A percentile compares a stretch with the other conserved stretches of the same genome.
Evolutionary conservation across 306 rosid genomes (phyloP).

Genomic region (Inga oerstediana): DNA sequence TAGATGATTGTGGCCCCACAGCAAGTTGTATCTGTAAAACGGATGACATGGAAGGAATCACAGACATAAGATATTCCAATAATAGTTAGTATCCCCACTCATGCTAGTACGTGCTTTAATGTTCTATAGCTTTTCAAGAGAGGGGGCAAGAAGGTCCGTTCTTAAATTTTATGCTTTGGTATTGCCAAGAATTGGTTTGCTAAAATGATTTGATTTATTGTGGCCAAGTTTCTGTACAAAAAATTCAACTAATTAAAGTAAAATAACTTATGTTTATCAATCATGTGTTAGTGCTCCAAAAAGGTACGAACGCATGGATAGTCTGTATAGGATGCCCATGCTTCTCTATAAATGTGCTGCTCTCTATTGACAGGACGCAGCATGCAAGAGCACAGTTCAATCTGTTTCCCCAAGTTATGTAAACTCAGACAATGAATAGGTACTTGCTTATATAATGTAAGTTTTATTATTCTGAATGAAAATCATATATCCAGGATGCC

Average conservation of each 20-base stretch:
- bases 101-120: background rate
- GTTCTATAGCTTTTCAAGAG: slow-evolving; percentile 28
- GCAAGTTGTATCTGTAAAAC: slow-evolving; percentile 73
- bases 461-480: slow-evolving; percentile 15
- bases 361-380: background rate
- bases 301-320: background rate
- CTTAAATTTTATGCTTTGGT: slow-evolving; percentile 4
- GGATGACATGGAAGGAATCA: slow-evolving; percentile 16
- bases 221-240: slow-evolving; percentile 8
- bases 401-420: slow-evolving; percentile 16
- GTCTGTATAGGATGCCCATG: background rate
- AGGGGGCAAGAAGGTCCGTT: background rate
- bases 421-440: slow-evolving; percentile 24
- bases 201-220: background rate
- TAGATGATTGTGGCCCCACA: slow-evolving; percentile 79
- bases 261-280: background rate
- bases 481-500: slow-evolving; percentile 3
- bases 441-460: slow-evolving; percentile 13
- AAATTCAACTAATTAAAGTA: background rate
- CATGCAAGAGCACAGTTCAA: background rate
- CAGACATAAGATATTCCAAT: slow-evolving; percentile 26
- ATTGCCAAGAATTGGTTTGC: slow-evolving; percentile 4
- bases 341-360: background rate
- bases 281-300: background rate
- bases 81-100: background rate